Evolutionary conservation across 2,329 filamentous ascomycete genomes (phyloP).

Genomic region (Esteya vermicola): DNA sequence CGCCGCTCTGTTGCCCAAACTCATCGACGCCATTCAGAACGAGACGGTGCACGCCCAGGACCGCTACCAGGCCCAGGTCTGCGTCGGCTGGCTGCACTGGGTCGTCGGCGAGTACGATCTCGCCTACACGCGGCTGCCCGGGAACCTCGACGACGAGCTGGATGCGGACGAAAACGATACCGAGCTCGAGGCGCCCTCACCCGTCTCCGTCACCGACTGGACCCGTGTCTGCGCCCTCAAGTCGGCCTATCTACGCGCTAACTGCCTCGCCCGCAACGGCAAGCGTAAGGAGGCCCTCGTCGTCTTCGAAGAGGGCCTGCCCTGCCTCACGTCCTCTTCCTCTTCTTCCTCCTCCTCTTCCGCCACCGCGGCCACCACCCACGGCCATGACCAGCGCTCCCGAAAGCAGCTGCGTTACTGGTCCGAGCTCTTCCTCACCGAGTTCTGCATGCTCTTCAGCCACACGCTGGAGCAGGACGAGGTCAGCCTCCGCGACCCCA

Average conservation of each 20-base stretch:
- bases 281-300: constrained; percentile 44
- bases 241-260: constrained; percentile 63
- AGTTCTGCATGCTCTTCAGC: constrained; percentile 57
- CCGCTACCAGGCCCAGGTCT: constrained; percentile 66
- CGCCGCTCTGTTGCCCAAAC: constrained; percentile 30
- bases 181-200: too few species aligned
- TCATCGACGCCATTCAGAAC: constrained; percentile 42
- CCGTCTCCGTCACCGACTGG: constrained; percentile 53
- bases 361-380: too few species aligned
- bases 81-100: constrained; percentile 77
- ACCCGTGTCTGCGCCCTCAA: constrained; percentile 72
- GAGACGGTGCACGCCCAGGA: constrained; percentile 41
- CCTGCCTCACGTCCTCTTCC: constrained; percentile 44
- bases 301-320: constrained; percentile 51
- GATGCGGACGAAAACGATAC: constrained; percentile 29
- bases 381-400: constrained; percentile 32
- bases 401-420: constrained; percentile 59
- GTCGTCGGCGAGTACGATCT: constrained; percentile 53
- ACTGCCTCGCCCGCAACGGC: constrained; percentile 35
- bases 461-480: constrained; percentile 39
- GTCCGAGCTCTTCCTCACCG: constrained; percentile 64
- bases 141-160: constrained; percentile 38
- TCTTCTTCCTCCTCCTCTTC: too few species aligned
- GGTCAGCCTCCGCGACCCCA: constrained; percentile 33
- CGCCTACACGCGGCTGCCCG: constrained; percentile 48